phyloP scores from a whole-genome alignment of 805 yeast species.

The Wilhelminamyces savonicus region DNA sequence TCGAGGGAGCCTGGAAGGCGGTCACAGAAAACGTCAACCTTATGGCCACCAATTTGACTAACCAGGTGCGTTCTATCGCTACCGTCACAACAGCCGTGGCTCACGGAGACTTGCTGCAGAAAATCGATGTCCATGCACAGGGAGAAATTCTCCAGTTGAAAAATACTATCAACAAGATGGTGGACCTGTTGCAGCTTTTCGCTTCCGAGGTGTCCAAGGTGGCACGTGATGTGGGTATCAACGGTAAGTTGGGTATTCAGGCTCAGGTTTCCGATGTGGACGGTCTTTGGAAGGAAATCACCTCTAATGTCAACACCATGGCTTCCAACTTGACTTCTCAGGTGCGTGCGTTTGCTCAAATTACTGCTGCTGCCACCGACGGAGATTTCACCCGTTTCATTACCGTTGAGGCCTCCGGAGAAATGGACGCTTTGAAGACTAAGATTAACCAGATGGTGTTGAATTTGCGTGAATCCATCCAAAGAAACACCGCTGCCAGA shows the following conservation, averaged over 20 bases:
- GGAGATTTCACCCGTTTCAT: constrained; percentile 88
- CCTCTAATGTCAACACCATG: constrained; percentile 89
- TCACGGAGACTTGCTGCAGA: constrained; percentile 79
- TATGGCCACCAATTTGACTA: constrained; percentile 47
- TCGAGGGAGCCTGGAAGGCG: constrained; percentile 47
- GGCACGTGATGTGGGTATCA: constrained; percentile 89
- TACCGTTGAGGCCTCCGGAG: constrained; percentile 89
- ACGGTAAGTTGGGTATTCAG: constrained; percentile 88
- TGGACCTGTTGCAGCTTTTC: constrained; percentile 80
- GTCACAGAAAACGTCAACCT: constrained; percentile 42
- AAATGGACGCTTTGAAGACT: constrained; percentile 69
- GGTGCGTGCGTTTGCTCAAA: constrained; percentile 89
- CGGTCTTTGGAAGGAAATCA: constrained; percentile 88
- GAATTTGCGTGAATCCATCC: constrained; percentile 81
- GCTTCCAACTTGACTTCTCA: constrained; percentile 90
- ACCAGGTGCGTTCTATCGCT: constrained; percentile 84
- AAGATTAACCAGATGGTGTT: constrained; percentile 58
- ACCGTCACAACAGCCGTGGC: constrained; percentile 91
- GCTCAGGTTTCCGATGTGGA: constrained; percentile 89
- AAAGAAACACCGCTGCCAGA: constrained; percentile 87
- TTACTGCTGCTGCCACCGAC: constrained; percentile 90
- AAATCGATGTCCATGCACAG: constrained; percentile 84
- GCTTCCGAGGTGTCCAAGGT: constrained; percentile 87
- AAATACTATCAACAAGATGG: constrained; percentile 87
- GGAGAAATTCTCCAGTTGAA: constrained; percentile 85